Evolutionary conservation across 352 stramenopile species (phyloP), one percentile per base, ranked within the genome.

Genomic region (Globisporangium iwayamae): DNA sequence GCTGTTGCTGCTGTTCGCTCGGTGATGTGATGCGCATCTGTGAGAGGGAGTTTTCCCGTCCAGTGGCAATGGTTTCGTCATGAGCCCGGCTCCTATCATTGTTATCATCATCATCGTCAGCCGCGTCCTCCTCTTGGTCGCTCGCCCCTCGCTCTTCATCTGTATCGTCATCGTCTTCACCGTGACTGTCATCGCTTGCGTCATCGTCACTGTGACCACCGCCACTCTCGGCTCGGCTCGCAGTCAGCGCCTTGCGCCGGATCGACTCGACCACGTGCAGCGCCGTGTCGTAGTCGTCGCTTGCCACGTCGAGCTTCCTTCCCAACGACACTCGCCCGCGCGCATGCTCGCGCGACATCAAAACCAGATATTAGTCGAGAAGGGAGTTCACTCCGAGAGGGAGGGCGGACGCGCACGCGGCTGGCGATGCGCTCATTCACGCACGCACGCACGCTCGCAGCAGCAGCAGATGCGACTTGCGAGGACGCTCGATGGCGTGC

Each of bases 181-280:
- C 32, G 32, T 2, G 32, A 36, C 32, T 39, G 28, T 22, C 28
- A 4, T 43, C 20, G 7, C 45, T 51, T 0, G 28, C 48, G 16
- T 60, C 51, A 18, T 55, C 41, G 11, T 54, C 18, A 38, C 25
- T 11, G 1, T 60, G 14, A 34, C n/a, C 20, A 18, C 30, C 28
- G 13, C 38, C 30, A 3, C n/a, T 45, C 39, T 46, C 28, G 1
- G 39, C 52, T 25, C 34, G 30, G 3, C 22, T 65, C 16, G 59
- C 59, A 20, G 30, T 66, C 51, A 55, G 48, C 55, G 62, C 56
- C 39, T 63, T 68, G 34, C 62, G 62, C 34, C 56, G 62, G n/a
- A 68, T 68, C 28, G 56, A 68, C 48, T 63, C 62, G 54, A 63
- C 62, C 9, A 63, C 58, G 22, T 68, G 46, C 62, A 63, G 45